Evolutionary conservation across 2,329 filamentous ascomycete species (phyloP).

Genomic region (Fusarium devonianum): DNA sequence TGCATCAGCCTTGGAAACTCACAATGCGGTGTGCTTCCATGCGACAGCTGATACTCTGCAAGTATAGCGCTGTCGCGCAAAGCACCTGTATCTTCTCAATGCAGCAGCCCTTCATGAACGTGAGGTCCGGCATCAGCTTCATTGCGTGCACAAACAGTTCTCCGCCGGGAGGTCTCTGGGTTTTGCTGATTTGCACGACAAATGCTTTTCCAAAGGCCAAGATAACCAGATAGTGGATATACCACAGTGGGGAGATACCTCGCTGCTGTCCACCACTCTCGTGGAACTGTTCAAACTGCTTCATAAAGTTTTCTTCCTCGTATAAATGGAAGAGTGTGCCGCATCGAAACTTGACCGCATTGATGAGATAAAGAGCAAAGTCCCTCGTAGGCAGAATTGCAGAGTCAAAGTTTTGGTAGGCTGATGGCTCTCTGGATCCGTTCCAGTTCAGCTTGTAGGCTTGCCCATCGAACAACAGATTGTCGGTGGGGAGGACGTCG

Average conservation of each 20-base stretch:
- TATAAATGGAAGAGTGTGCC: slow-evolving; percentile 60
- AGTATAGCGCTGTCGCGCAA: slow-evolving; percentile 27
- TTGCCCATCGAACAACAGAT: slow-evolving; percentile 7
- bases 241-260: too few species aligned
- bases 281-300: slow-evolving; percentile 32
- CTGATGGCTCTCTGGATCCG: background rate
- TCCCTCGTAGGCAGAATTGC: slow-evolving; percentile 54
- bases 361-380: slow-evolving; percentile 60
- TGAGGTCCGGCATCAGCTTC: slow-evolving; percentile 33
- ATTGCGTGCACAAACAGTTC: slow-evolving; percentile 33
- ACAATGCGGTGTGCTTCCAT: slow-evolving; percentile 24
- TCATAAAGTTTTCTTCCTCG: slow-evolving; percentile 59
- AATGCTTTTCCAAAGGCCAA: slow-evolving; percentile 33
- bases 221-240: slow-evolving; percentile 32
- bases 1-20: too few species aligned
- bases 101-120: slow-evolving; percentile 20
- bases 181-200: slow-evolving; percentile 30
- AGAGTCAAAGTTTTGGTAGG: background rate
- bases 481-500: background rate
- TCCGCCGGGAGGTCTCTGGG: slow-evolving; percentile 18
- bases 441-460: slow-evolving; percentile 9
- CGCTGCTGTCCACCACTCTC: too few species aligned
- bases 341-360: slow-evolving; percentile 61
- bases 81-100: slow-evolving; percentile 31
- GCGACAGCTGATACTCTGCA: slow-evolving; percentile 20